A percentile compares a stretch with the other conserved stretches of the same genome.
phyloP scores from a whole-genome alignment of 2,329 filamentous ascomycete species.

The Trichoderma sp. region DNA sequence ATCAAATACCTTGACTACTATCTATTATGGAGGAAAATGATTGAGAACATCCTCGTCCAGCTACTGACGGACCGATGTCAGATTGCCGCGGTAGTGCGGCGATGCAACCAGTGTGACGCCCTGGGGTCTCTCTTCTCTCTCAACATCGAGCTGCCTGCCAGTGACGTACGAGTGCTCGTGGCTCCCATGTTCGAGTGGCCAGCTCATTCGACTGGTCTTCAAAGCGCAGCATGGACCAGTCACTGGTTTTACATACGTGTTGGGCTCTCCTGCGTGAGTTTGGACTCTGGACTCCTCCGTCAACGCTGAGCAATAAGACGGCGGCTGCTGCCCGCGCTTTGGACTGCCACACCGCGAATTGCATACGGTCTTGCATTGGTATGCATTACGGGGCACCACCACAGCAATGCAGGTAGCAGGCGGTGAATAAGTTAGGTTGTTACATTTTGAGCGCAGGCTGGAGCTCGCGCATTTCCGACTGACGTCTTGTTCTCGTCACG shows the following conservation, averaged over 20 bases:
- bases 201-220: not conserved
- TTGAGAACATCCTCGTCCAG: not conserved
- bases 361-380: constrained; percentile 14
- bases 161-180: not conserved
- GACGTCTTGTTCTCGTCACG: constrained; percentile 16
- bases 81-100: not conserved
- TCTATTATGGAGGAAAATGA: not conserved
- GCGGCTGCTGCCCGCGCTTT: not conserved
- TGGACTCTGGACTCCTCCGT: not conserved
- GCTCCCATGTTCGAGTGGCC: not conserved
- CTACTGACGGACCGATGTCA: not conserved
- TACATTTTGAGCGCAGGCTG: not conserved
- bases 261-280: not conserved
- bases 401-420: constrained; percentile 14
- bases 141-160: not conserved
- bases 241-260: not conserved
- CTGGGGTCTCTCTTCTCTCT: not conserved
- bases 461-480: constrained; percentile 6
- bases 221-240: constrained; percentile 8
- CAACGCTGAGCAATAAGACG: not conserved
- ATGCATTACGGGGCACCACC: constrained; percentile 11
- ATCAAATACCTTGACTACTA: not conserved
- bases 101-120: not conserved
- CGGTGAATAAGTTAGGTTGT: constrained; percentile 10
- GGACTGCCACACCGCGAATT: constrained; percentile 10